phyloP scores from a whole-genome alignment of 371 early-diverging fungal genomes.

The Mucor irregularis region DNA sequence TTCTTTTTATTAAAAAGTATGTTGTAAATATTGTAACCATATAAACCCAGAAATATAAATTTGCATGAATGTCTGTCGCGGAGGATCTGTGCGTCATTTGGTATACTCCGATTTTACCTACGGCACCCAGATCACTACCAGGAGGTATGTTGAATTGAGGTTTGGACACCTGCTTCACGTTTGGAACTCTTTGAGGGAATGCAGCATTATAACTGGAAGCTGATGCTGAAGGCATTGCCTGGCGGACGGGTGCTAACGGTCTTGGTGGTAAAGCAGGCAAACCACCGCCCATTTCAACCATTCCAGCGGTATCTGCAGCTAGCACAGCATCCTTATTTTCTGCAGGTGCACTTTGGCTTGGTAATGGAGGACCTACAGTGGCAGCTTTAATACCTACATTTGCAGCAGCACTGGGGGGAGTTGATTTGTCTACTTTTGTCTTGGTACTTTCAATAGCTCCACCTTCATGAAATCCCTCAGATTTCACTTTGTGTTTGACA shows the following conservation, averaged over 20 bases:
- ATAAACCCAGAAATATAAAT: slow-evolving; percentile 3
- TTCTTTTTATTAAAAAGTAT: not conserved
- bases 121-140: slow-evolving; percentile 12
- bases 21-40: not conserved
- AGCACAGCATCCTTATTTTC: too few species aligned
- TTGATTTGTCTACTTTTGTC: too few species aligned
- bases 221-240: not conserved
- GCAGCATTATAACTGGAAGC: not conserved
- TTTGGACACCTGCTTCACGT: not conserved
- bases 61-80: not conserved
- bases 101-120: slow-evolving; percentile 18
- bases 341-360: too few species aligned
- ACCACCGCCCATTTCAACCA: slow-evolving; percentile 9
- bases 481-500: too few species aligned
- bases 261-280: slow-evolving; percentile 15
- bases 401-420: too few species aligned
- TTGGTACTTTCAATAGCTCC: too few species aligned
- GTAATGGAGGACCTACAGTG: too few species aligned
- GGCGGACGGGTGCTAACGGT: not conserved
- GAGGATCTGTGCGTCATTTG: slow-evolving; percentile 12
- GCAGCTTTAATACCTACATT: too few species aligned
- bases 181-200: not conserved
- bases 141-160: slow-evolving; percentile 9
- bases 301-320: not conserved
- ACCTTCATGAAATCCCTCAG: too few species aligned